Conservation (phyloP, 371 early-diverging fungal species). For the Mortierella sp. region DNA sequence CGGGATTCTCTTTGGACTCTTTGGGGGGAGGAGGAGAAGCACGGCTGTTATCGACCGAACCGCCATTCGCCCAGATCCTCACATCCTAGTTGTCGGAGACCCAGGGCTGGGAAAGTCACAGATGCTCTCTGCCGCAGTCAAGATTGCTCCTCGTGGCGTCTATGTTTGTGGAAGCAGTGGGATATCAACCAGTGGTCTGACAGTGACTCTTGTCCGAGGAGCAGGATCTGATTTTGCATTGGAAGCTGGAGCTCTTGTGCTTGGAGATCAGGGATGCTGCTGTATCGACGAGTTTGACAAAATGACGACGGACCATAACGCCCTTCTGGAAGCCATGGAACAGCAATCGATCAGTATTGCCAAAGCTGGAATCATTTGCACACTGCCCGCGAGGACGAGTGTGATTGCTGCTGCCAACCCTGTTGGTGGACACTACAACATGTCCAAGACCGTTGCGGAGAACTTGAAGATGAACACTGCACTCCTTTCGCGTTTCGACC, state of each 20-base stretch:
- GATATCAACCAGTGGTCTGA: slow-evolving; percentile 83
- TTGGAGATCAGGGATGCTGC: slow-evolving; percentile 99
- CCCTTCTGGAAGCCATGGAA: slow-evolving; percentile 99
- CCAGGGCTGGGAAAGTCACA: slow-evolving; percentile 97
- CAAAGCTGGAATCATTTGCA: slow-evolving; percentile 99
- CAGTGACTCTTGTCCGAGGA: slow-evolving; percentile 84
- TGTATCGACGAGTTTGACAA: slow-evolving; percentile 99
- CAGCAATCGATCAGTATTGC: slow-evolving; percentile 99
- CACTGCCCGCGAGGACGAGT: slow-evolving; percentile 96
- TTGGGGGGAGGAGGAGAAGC: slow-evolving; percentile 86
- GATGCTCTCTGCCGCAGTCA: slow-evolving; percentile 87
- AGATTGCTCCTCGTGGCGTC: slow-evolving; percentile 90
- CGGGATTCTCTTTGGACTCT: slow-evolving; percentile 84
- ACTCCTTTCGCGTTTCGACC: slow-evolving; percentile 95
- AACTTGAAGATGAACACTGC: slow-evolving; percentile 87
- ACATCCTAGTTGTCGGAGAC: slow-evolving; percentile 72
- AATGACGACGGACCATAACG: slow-evolving; percentile 99
- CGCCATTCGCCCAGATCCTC: slow-evolving; percentile 75
- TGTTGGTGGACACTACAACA: slow-evolving; percentile 94
- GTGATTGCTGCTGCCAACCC: slow-evolving; percentile 99
- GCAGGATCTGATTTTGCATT: slow-evolving; percentile 81
- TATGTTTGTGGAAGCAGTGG: slow-evolving; percentile 96
- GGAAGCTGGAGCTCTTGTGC: slow-evolving; percentile 95
- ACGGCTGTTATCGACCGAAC: slow-evolving; percentile 91
- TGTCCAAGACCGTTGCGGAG: slow-evolving; percentile 81